These are phyloP conservation scores for Colletotrichum caudatum DNA, from an alignment of 2,329 filamentous ascomycete genomes.

Conservation along the genomic window DNA sequence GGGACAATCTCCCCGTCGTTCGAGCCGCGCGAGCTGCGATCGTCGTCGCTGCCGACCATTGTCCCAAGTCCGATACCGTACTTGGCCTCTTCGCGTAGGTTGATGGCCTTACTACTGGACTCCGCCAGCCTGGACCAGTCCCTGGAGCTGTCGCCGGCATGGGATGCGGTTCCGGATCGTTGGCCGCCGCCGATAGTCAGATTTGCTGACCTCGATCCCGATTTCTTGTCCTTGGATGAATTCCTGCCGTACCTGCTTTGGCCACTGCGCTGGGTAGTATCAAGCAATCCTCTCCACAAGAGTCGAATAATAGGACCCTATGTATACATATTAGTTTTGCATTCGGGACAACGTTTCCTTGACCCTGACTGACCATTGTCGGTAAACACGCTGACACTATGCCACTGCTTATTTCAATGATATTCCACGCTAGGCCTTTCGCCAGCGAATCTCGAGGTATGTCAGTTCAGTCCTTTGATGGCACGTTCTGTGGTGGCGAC, in stretches of 20 bases:
- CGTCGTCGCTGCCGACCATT: constrained; percentile 40
- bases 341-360: too few relatives aligned
- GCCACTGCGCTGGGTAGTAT: constrained; percentile 25
- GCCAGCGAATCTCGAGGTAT: constrained; percentile 14
- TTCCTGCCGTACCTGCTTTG: constrained; percentile 11
- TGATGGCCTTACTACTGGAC: neutral
- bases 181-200: constrained; percentile 35
- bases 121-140: constrained; percentile 31
- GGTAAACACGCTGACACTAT: constrained; percentile 37
- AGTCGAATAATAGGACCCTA: constrained; percentile 33
- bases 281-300: constrained; percentile 31
- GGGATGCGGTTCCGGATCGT: constrained; percentile 18
- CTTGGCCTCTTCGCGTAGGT: constrained; percentile 31
- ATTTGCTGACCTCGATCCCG: constrained; percentile 13
- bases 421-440: constrained; percentile 35
- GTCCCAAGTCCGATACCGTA: constrained; percentile 43
- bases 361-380: constrained; percentile 15
- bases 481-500: neutral
- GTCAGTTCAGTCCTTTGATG: neutral
- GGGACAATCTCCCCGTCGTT: constrained; percentile 30
- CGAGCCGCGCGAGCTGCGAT: constrained; percentile 37
- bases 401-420: constrained; percentile 38
- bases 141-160: constrained; percentile 9
- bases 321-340: neutral
- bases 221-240: constrained; percentile 25